Base-by-base conservation (phyloP, 2,329 filamentous ascomycete genomes). In the Parascedosporium putredinis region DNA sequence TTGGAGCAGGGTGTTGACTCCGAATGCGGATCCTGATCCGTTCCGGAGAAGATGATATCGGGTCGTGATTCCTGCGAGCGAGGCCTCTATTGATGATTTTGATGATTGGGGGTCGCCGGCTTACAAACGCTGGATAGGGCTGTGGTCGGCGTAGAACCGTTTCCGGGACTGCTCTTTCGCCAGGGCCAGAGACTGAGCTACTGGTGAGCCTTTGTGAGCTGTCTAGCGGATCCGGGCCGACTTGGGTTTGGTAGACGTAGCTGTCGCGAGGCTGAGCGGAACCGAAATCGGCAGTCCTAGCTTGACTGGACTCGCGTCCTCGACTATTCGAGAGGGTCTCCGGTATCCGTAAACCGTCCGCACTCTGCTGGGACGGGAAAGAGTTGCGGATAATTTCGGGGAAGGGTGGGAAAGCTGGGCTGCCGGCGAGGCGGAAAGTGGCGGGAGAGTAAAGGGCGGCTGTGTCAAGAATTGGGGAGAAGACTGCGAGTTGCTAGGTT, bases 161-260 rank as follows among this genome's bases (percentile, higher is more conserved):
- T 31, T 57, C 54, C n/a, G 53, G 54, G 7, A 57, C 45, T 16
- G 51, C 18, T 9, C 45, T 46, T 10, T 55, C 51, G 20, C 48
- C 47, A 2, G 33, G 25, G 4, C 22, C 29, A 24, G 47, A 51
- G 38, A 38, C 49, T 23, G 29, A 38, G 16, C 22, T 42, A 22
- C 25, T 36, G 18, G 31, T 51, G 8, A 55, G 48, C n/a, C 31
- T 34, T 20, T 49, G 34, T 14, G 47, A 42, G 47, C 47, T 49
- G 25, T 42, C 12, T 12, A 49, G 33, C n/a, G 40, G 20, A 20
- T 43, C 43, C n/a, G 47, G 36, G 2, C 36, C 36, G 22, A 49
- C 34, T 38, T 49, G 47, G 9, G 47, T 29, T 10, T 24, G 33
- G 25, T 42, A 43, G 36, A 42, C 18, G 23, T 31, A 42, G 12